Conservation (phyloP, 2,329 filamentous ascomycete species). For the Fusarium ambrosium region DNA sequence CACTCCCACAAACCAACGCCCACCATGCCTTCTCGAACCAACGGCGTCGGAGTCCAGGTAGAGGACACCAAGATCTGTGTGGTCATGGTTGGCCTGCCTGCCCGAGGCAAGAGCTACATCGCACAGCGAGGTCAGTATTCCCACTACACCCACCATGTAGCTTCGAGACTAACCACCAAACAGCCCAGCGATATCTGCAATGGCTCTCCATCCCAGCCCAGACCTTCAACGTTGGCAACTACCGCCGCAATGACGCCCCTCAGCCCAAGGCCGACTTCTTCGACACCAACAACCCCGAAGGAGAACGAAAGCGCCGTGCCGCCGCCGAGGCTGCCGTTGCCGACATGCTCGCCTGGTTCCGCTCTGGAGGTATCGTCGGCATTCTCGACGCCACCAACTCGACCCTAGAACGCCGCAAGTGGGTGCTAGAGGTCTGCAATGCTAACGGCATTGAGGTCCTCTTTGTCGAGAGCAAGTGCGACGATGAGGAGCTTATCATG, state of each 20-base stretch:
- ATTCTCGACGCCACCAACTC: conserved; percentile 98
- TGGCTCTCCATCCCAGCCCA: conserved; percentile 96
- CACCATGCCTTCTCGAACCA: conserved; percentile 65
- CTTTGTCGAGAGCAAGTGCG: conserved; percentile 97
- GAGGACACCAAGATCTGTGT: conserved; percentile 98
- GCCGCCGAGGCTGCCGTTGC: conserved; percentile 92
- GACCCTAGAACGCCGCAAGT: conserved; percentile 88
- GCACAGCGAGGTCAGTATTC: conserved; percentile 86
- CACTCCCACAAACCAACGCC: neutral
- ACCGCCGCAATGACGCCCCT: conserved; percentile 89
- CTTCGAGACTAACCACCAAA: conserved; percentile 20
- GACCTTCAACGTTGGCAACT: conserved; percentile 98
- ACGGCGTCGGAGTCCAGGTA: conserved; percentile 83
- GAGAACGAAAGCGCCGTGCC: conserved; percentile 87
- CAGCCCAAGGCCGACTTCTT: conserved; percentile 96
- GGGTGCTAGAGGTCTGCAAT: conserved; percentile 87
- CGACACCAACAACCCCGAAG: conserved; percentile 89
- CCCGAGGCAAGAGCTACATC: conserved; percentile 96
- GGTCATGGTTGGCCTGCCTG: conserved; percentile 97
- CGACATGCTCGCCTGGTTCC: conserved; percentile 97
- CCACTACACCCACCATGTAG: conserved; percentile 5
- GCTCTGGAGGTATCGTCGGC: conserved; percentile 83
- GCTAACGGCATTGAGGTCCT: conserved; percentile 87
- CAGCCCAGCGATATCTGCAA: conserved; percentile 89
- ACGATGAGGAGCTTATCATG: conserved; percentile 97